Evolutionary conservation across 805 yeast genomes (phyloP), one percentile per base, ranked within the genome.

Genomic region (Lipomyces orientalis): DNA sequence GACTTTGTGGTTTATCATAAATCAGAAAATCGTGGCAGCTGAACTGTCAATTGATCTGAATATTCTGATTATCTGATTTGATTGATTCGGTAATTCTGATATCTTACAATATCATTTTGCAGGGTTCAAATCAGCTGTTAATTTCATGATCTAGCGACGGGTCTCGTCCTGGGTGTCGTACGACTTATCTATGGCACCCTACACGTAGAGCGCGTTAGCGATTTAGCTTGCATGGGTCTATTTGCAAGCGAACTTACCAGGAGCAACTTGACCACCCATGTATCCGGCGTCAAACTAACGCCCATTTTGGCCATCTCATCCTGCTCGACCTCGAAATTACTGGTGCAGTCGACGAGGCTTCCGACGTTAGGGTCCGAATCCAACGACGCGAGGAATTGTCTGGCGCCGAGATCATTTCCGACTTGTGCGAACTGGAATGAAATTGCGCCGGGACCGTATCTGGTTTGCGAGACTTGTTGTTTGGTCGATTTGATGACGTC

Each of bases 381-480:
- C 16, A 76, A 72, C 64, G 69, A 61, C n/a, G 68, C 68, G 8
- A 76, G 64, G 70, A 75, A 76, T 29, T 75, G 71, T 19, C 76
- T 64, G 6, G 78, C 79, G 62, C 74, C 72, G 49, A 74, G 56
- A 64, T 76, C 79, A 61, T 70, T 73, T 12, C 78, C 78, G 31
- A 76, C 78, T 63, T 76, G 78, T 14, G 78, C 76, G 55, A 76
- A 76, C 68, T 76, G 78, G 70, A 76, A 73, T 10, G 77, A 76
- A 22, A 76, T 71, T 14, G 78, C 73, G 7, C 75, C 75, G 2
- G 77, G 73, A 2, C 78, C 76, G 61, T 66, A 75, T 12, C 75
- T 63, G 46, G 73, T 67, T 58, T 66, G 71, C 2, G 61, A 33
- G 12, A 75, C 65, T 14, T 69, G 61, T 22, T 61, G 54, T 68